These are phyloP conservation scores for Cicer pinnatifidum DNA, from an alignment of 306 rosid genomes.

Conservation along the genomic window DNA sequence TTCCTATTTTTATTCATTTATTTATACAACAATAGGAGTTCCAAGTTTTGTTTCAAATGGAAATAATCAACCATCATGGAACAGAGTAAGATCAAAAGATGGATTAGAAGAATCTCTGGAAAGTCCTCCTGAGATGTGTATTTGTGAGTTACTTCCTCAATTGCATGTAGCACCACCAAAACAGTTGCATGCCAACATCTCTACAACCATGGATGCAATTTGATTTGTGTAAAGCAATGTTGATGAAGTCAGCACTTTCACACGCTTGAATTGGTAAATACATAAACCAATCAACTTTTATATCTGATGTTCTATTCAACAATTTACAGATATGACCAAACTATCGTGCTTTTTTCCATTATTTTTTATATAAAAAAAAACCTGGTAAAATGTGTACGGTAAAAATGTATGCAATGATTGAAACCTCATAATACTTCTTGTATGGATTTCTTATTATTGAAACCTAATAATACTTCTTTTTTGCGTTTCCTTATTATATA, in stretches of 20 bases:
- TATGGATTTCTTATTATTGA: too few species aligned
- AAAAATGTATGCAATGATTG: too few species aligned
- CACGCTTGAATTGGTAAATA: constrained; percentile 47
- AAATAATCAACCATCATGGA: constrained; percentile 40
- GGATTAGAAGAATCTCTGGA: constrained; percentile 47
- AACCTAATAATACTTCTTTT: too few species aligned
- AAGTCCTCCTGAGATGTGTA: constrained; percentile 41
- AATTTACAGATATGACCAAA: constrained; percentile 11
- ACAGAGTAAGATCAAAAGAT: constrained; percentile 42
- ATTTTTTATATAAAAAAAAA: not conserved
- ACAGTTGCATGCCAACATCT: constrained; percentile 43
- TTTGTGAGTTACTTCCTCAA: constrained; percentile 40
- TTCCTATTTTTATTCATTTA: constrained; percentile 47
- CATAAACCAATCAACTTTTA: constrained; percentile 41
- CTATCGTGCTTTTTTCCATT: constrained; percentile 28
- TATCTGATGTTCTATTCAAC: constrained; percentile 33
- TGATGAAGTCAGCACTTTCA: constrained; percentile 49
- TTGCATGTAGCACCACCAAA: constrained; percentile 37
- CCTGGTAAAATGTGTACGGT: not conserved
- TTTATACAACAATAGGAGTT: constrained; percentile 52
- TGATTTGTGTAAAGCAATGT: constrained; percentile 35
- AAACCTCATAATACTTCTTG: too few species aligned
- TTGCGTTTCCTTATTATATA: not conserved
- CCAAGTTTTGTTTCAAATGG: constrained; percentile 45
- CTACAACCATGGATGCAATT: constrained; percentile 44